Percentiles rank a stretch among this genome's conserved stretches.
Conservation (phyloP, 2,329 filamentous ascomycete genomes). For the Fusarium abutilonis region DNA sequence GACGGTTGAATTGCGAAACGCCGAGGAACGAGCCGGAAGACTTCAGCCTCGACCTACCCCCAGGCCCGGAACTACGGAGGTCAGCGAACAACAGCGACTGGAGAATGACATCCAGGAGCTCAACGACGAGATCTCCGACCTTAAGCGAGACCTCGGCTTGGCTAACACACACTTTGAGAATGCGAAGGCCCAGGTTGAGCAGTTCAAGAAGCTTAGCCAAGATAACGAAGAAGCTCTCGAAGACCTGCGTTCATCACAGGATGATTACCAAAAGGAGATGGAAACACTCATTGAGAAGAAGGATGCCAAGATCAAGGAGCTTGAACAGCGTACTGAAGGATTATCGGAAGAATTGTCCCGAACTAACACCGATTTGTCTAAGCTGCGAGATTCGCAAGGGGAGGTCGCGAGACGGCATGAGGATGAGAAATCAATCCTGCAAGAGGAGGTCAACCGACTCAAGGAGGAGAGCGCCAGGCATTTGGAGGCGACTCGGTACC, state of each 20-base stretch:
- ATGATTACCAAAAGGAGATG: conserved; percentile 88
- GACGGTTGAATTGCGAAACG: conserved; percentile 84
- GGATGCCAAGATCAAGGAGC: conserved; percentile 79
- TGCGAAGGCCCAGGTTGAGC: conserved; percentile 81
- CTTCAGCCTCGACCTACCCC: conserved; percentile 82
- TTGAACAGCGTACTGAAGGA: conserved; percentile 85
- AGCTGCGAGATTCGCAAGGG: conserved; percentile 80
- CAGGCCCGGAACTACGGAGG: conserved; percentile 58
- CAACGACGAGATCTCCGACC: conserved; percentile 81
- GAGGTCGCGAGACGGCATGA: conserved; percentile 76
- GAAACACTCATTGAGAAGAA: conserved; percentile 80
- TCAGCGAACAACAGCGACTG: conserved; percentile 57
- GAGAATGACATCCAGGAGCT: conserved; percentile 80
- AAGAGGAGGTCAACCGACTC: conserved; percentile 81
- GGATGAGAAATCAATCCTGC: conserved; percentile 82
- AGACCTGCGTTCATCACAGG: conserved; percentile 80
- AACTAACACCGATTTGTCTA: conserved; percentile 83
- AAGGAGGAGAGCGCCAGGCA: conserved; percentile 87
- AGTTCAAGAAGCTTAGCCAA: conserved; percentile 89
- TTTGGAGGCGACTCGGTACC: conserved; percentile 80
- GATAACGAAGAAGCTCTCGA: conserved; percentile 87
- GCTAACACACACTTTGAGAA: conserved; percentile 82
- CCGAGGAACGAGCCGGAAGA: conserved; percentile 85
- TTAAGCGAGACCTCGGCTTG: conserved; percentile 87
- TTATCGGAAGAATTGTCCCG: conserved; percentile 82